phyloP scores from a whole-genome alignment of 2,329 filamentous ascomycete genomes.

The Ophiostoma triangulosporum region DNA sequence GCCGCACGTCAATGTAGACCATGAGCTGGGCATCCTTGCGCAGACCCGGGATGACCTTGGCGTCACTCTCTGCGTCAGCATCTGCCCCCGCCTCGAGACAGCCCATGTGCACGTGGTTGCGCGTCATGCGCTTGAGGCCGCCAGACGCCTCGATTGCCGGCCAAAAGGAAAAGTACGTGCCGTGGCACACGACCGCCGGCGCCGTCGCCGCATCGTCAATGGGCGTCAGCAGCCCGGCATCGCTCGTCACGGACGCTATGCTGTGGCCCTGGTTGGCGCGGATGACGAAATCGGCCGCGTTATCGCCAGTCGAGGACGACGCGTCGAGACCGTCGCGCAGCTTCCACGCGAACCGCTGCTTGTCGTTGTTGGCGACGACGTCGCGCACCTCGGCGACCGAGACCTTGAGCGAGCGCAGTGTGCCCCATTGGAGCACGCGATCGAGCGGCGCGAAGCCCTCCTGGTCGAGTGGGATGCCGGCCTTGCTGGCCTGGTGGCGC shows the following conservation, averaged over 20 bases:
- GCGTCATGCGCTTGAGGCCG: slow-evolving; percentile 65
- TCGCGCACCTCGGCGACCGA: slow-evolving; percentile 59
- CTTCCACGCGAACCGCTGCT: slow-evolving; percentile 79
- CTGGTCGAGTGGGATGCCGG: slow-evolving; percentile 41
- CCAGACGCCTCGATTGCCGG: slow-evolving; percentile 58
- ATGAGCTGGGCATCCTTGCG: slow-evolving; percentile 61
- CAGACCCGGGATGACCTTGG: slow-evolving; percentile 58
- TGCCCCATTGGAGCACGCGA: slow-evolving; percentile 40
- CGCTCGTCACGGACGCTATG: slow-evolving; percentile 55
- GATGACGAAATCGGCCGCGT: slow-evolving; percentile 61
- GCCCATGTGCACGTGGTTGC: slow-evolving; percentile 86
- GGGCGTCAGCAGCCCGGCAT: slow-evolving; percentile 49
- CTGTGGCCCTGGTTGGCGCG: slow-evolving; percentile 93
- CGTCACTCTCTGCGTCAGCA: neutral
- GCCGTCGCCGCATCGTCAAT: slow-evolving; percentile 48
- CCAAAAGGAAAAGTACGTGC: slow-evolving; percentile 78
- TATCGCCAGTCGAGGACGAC: slow-evolving; percentile 9
- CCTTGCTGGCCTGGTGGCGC: slow-evolving; percentile 42
- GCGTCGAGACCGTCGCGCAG: slow-evolving; percentile 24
- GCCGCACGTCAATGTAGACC: slow-evolving; percentile 60
- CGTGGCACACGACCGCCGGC: slow-evolving; percentile 63
- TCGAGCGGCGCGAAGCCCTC: slow-evolving; percentile 47
- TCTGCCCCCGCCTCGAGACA: neutral
- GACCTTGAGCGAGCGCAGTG: slow-evolving; percentile 55
- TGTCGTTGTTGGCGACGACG: slow-evolving; percentile 64